Base-by-base conservation (phyloP, 1,284 basidiomycete genomes). In the Tilletia horrida region DNA sequence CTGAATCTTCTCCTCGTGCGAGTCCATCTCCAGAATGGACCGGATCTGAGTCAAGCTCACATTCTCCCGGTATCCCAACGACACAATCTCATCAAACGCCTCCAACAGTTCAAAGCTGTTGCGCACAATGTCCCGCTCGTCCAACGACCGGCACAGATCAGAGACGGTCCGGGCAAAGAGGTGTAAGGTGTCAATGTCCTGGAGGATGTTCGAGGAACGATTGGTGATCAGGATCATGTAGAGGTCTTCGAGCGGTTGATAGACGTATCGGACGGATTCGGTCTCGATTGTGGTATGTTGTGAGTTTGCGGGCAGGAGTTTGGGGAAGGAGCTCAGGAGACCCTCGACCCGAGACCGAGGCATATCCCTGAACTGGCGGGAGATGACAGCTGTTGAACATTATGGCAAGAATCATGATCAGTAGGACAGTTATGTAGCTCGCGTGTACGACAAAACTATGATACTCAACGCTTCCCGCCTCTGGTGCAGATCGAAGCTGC, bases 1-100 rank as follows among this genome's bases (percentile, higher is more conserved):
- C 82, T 98, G 94, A 72, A 99, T 97, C 85, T 97, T 97, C 85
- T 99, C 96, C 83, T 98, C 96, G 84, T 99, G 96, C 83, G 90
- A 92, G 85, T 98, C 96, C 90, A 97, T 97, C 85, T 97, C 96
- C 74, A 98, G 84, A 47, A 96, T 89, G 77, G 87, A 95, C 75
- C 92, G 86, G 57, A 98, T 91, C 83, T 97, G 94, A 82, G 90
- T 88, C 62, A 98, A 84, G 79, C 90, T 93, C 65, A 97, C 91
- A 71, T 91, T 90, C 83, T 98, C 96, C 79, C 93, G 86, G 84
- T 95, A 97, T 1, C 96, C 96, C 74, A 97, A 82, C 76, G 89
- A 92, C 68, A 97, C 90, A 76, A 97, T 90, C 85, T 99, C 96
- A 83, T 98, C 96, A 80, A 98, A 97, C 13, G 94, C 94, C 67